Base-by-base conservation (phyloP, 202 grass and related monocot species). In the Bolboschoenoplectus hybrid region DNA sequence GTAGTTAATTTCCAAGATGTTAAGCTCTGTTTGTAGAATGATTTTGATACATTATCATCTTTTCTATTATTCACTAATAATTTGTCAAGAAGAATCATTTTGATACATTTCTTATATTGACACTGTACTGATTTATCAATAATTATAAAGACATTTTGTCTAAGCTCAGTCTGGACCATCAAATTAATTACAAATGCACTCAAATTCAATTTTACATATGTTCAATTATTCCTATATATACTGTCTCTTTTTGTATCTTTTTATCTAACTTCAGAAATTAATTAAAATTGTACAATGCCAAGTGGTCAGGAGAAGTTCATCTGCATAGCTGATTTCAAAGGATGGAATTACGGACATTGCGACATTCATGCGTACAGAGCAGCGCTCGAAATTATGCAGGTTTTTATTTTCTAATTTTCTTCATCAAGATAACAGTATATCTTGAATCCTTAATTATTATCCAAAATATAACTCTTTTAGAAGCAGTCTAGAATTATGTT, bases 251-350 rank as follows among this genome's bases (percentile, higher is more conserved):
- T 61, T 62, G 38, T 58, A 64, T 14, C 11, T 50, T 55, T 6
- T 63, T 38, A 36, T 7, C 58, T 60, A 13, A 77, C 20, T 47
- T 63, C 9, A 51, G 1, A 26, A 26, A 26, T 26, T 6, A 36
- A 47, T 3, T 9, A 19, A 85, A 88, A 35, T 63, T 87, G 56
- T 70, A 97, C 93, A 79, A 93, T 95, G 38, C 90, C 93, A 17
- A 82, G 71, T 87, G 95, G 91, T 17, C 93, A 91, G 84, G 95
- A 97, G 84, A 97, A 88, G 81, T 97, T 95, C 66, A 82, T 86
- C 26, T 83, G 81, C 85, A 91, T 97, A 63, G 63, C 85, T 14
- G 93, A 97, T 84, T 80, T 93, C 3, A 91, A 97, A 56, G 95
- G 91, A 49, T 97, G 93, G 93, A 89, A 88, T 1, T 97, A 91